These are phyloP conservation scores for Aureobasidium sp. DNA, from an alignment of 2,329 filamentous ascomycete species.

Conservation along the genomic window DNA sequence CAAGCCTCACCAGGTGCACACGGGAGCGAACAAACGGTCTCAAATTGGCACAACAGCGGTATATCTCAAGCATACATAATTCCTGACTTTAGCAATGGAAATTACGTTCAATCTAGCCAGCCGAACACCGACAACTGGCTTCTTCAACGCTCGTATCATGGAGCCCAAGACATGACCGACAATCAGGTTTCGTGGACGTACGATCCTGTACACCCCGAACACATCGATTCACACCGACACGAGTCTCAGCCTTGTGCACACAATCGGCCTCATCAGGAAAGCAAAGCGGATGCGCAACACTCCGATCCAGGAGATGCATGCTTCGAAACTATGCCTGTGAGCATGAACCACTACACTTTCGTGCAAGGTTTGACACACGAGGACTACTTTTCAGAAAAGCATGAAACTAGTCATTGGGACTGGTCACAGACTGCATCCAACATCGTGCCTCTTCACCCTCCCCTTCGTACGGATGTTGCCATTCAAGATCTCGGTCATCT, in stretches of 20 bases:
- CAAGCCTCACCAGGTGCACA: not conserved
- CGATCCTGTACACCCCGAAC: not conserved
- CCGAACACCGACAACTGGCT: not conserved
- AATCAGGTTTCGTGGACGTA: not conserved
- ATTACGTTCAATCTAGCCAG: not conserved
- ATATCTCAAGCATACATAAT: not conserved
- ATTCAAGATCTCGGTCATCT: too few relatives aligned
- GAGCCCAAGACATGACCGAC: not conserved
- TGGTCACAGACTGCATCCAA: not conserved
- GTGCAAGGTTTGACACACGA: not conserved
- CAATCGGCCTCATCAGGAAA: not conserved
- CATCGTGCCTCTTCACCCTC: not conserved
- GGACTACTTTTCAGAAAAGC: not conserved
- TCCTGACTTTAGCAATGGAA: not conserved
- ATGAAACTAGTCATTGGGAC: not conserved
- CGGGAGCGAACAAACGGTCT: not conserved
- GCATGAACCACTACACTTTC: not conserved
- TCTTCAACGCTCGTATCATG: constrained; percentile 1
- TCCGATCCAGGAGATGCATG: not conserved
- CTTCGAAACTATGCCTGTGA: not conserved
- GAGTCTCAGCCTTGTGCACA: not conserved
- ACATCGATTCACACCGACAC: not conserved
- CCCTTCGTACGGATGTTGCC: not conserved
- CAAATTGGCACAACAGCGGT: not conserved
- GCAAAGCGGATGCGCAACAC: not conserved